Percentiles rank a stretch among this genome's conserved stretches.
Evolutionary conservation across 345 rosid species (phyloP).

Genomic region (Moringa oleifera): DNA sequence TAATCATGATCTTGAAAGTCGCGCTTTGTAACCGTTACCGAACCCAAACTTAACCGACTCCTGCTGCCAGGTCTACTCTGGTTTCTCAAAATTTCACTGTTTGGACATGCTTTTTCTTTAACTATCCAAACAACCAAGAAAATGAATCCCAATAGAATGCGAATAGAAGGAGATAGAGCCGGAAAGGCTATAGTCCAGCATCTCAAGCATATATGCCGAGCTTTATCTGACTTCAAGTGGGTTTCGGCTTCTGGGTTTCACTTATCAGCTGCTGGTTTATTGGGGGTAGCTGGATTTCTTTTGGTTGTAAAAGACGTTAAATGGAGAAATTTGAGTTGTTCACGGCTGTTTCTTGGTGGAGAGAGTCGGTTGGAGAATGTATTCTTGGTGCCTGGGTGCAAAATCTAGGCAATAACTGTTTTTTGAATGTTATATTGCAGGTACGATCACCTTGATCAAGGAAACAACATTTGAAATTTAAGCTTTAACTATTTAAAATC

Average conservation of each 20-base stretch:
- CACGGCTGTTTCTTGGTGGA: conserved; percentile 24
- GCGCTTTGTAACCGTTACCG: no score
- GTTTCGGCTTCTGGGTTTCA: conserved; percentile 35
- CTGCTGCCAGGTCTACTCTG: neutral
- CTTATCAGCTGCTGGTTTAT: conserved; percentile 41
- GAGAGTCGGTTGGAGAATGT: conserved; percentile 21
- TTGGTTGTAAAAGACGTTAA: conserved; percentile 42
- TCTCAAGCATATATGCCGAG: conserved; percentile 16
- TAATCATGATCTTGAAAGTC: no score
- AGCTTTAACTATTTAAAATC: neutral
- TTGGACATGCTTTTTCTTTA: neutral
- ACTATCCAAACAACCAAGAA: neutral
- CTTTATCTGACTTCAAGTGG: conserved; percentile 25
- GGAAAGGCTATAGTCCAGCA: conserved; percentile 4
- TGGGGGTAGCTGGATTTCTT: conserved; percentile 51
- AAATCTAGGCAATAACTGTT: conserved; percentile 83
- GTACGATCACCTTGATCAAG: conserved; percentile 27
- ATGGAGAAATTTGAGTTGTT: conserved; percentile 19
- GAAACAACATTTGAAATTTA: neutral
- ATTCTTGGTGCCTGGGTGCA: conserved; percentile 62
- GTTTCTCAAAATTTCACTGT: neutral
- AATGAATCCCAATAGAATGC: conserved; percentile 1
- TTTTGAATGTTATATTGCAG: conserved; percentile 81
- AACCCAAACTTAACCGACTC: no score
- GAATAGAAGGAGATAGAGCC: neutral